Evolutionary conservation across 352 stramenopile species (phyloP).

Genomic region (Globisporangium acanthophoron): DNA sequence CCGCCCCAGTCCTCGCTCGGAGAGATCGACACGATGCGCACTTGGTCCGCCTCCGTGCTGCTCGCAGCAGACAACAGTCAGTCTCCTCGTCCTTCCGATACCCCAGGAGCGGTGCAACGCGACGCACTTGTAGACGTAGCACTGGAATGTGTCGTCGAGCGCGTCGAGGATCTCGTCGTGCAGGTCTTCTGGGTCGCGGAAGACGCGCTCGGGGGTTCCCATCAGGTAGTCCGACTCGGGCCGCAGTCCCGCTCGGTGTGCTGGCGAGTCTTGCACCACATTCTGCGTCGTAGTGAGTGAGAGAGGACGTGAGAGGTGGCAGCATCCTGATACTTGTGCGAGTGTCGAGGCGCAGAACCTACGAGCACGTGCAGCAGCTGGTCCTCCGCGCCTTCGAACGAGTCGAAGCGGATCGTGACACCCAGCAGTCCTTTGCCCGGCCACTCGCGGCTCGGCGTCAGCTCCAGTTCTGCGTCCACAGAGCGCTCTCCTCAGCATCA

Average conservation of each 20-base stretch:
- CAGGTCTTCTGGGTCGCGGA: conserved; percentile 84
- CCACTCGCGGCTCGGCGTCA: conserved; percentile 93
- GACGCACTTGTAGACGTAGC: conserved; percentile 96
- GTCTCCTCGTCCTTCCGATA: conserved; percentile 1
- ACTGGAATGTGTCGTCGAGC: conserved; percentile 91
- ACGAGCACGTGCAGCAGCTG: conserved; percentile 93
- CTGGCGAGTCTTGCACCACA: conserved; percentile 87
- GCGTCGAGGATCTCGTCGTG: conserved; percentile 88
- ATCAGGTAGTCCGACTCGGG: conserved; percentile 93
- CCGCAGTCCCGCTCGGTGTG: conserved; percentile 84
- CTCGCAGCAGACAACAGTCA: not conserved
- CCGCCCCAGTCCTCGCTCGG: conserved; percentile 86
- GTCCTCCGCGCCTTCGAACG: conserved; percentile 94
- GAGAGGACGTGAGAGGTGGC: not conserved
- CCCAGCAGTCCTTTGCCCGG: conserved; percentile 93
- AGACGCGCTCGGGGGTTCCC: conserved; percentile 88
- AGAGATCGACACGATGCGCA: conserved; percentile 88
- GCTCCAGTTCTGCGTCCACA: conserved; percentile 36
- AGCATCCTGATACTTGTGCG: too few relatives aligned
- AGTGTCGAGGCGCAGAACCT: conserved; percentile 3
- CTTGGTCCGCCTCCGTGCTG: conserved; percentile 88
- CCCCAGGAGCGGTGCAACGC: not conserved
- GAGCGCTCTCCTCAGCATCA: too few relatives aligned
- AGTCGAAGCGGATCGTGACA: conserved; percentile 97
- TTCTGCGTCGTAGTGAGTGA: conserved; percentile 27